A percentile compares a stretch with the other conserved stretches of the same genome.
phyloP scores from a whole-genome alignment of 1,284 basidiomycete genomes.

The Apiotrichum gracile region DNA sequence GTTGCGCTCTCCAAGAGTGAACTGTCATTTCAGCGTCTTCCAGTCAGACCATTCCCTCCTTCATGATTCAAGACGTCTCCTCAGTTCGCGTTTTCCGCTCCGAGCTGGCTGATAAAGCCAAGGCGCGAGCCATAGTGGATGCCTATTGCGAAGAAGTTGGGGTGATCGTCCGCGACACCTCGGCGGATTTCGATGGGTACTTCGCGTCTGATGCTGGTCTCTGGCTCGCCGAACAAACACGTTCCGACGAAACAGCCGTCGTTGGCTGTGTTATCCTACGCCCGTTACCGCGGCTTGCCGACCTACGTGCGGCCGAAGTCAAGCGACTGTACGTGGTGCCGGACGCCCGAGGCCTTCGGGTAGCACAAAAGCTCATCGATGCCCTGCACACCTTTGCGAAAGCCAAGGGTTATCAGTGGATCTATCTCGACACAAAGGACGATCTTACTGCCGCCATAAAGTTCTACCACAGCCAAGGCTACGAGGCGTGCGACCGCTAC shows the following conservation, averaged over 20 bases:
- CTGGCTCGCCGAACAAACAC: constrained; percentile 12
- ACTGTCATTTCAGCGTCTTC: too few species aligned
- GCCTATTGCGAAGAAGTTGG: constrained; percentile 9
- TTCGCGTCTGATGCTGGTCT: constrained; percentile 24
- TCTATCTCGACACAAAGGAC: constrained; percentile 13
- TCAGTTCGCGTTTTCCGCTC: constrained; percentile 73
- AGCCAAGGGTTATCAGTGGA: not conserved
- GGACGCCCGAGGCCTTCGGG: not conserved
- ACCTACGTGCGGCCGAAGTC: constrained; percentile 1
- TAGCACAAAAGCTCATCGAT: constrained; percentile 3
- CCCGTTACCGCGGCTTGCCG: not conserved
- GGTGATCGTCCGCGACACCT: constrained; percentile 16
- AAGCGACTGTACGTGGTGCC: constrained; percentile 12
- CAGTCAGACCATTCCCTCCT: too few species aligned
- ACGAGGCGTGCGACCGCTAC: constrained; percentile 7
- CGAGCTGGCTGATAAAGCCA: constrained; percentile 29
- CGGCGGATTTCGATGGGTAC: constrained; percentile 24
- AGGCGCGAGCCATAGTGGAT: constrained; percentile 5
- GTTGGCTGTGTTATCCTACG: constrained; percentile 13
- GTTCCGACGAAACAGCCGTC: not conserved
- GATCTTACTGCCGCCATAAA: constrained; percentile 6
- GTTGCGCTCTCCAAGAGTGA: too few species aligned
- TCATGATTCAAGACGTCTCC: constrained; percentile 84
- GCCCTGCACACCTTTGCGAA: constrained; percentile 2
- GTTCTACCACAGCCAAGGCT: constrained; percentile 8